Conservation (phyloP, 208 protist genomes). For the Crithidia acanthocephali region DNA sequence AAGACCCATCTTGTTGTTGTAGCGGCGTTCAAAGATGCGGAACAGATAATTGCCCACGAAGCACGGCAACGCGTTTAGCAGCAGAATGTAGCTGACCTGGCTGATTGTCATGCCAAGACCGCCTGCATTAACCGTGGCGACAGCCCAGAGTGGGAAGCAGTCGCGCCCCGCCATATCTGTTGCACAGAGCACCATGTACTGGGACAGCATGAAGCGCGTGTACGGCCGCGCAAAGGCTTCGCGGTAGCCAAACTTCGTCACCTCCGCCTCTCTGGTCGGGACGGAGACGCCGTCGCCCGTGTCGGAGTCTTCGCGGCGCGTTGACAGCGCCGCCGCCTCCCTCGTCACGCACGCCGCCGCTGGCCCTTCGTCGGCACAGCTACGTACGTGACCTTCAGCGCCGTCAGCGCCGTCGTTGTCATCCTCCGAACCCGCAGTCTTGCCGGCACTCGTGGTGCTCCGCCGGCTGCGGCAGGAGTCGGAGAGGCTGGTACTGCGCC, state of each 20-base stretch:
- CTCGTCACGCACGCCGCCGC: too few species aligned
- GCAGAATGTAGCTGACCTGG: conserved; percentile 46
- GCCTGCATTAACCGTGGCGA: conserved; percentile 31
- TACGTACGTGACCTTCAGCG: too few species aligned
- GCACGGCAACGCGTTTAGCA: conserved; percentile 50
- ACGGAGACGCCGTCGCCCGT: background rate
- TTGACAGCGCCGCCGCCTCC: too few species aligned
- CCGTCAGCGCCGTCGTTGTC: too few species aligned
- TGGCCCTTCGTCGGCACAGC: too few species aligned
- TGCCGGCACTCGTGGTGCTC: too few species aligned
- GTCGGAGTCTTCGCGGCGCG: background rate
- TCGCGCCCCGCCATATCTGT: conserved; percentile 41
- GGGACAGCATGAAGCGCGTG: conserved; percentile 57
- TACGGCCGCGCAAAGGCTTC: conserved; percentile 39
- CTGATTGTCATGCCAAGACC: conserved; percentile 40
- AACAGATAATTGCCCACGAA: conserved; percentile 53
- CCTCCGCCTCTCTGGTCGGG: too few species aligned
- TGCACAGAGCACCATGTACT: conserved; percentile 59
- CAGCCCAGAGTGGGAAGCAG: conserved; percentile 56
- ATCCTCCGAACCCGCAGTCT: too few species aligned
- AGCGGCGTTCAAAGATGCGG: conserved; percentile 32
- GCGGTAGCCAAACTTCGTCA: conserved; percentile 52
- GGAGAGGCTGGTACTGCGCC: too few species aligned
- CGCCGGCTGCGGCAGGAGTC: too few species aligned
- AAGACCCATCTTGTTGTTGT: conserved; percentile 47